Evolutionary conservation across 441 rosid genomes (phyloP).

Genomic region (Erodium texanum): DNA sequence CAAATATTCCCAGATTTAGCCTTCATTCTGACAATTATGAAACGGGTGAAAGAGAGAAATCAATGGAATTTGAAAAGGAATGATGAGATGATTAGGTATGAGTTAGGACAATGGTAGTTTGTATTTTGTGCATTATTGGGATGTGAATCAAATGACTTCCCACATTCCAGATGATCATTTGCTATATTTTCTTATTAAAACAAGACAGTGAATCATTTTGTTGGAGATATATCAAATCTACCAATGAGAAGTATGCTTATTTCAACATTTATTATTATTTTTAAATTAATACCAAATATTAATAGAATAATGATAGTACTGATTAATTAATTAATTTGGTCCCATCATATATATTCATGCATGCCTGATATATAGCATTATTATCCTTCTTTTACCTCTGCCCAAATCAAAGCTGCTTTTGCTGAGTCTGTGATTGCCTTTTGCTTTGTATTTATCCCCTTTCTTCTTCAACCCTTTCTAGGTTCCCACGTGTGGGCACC

Average conservation of each 20-base stretch:
- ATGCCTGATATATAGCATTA: neutral
- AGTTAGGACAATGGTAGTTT: neutral
- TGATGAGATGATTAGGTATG: slow-evolving; percentile 2
- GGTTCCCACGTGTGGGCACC: neutral
- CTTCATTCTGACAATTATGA: neutral
- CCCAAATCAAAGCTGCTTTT: neutral
- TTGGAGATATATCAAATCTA: slow-evolving; percentile 1
- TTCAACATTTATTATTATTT: too few species aligned
- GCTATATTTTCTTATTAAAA: slow-evolving; percentile 14
- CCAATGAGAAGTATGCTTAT: too few species aligned
- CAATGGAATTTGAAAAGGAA: neutral
- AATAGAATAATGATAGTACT: too few species aligned
- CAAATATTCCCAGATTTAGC: slow-evolving; percentile 1
- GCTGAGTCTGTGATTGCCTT: neutral
- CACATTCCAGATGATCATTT: slow-evolving; percentile 9
- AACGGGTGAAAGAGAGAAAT: neutral
- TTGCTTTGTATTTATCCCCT: neutral
- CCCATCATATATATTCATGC: neutral
- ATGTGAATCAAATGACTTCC: slow-evolving; percentile 5
- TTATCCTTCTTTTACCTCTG: neutral
- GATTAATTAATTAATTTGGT: too few species aligned
- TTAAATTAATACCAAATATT: too few species aligned
- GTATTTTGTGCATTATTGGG: slow-evolving; percentile 9
- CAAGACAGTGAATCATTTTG: slow-evolving; percentile 22
- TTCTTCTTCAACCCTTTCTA: too few species aligned